Evolutionary conservation across 2,329 filamentous ascomycete species (phyloP), one percentile per base, ranked within the genome.

Genomic region (Chrysosporium keratinophilum): DNA sequence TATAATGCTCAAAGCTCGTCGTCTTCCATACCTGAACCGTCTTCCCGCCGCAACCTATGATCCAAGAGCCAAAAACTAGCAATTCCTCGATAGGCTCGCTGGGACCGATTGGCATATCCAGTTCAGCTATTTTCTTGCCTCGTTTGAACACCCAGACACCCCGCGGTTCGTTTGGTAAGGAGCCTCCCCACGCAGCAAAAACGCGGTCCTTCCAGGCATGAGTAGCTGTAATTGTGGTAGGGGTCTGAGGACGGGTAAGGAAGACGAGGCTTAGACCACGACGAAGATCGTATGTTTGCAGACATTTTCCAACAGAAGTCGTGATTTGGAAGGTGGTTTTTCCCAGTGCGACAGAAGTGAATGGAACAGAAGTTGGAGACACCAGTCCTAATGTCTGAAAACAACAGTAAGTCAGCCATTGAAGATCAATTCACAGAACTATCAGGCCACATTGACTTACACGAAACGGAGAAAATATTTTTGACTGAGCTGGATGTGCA

Each of bases 291-390:
- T 98, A 98, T 0, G 93, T 98, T 71, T 98, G 93, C 45, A 98
- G 78, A 56, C 85, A 88, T 63, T 84, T 81, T 58, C 91, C 93
- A 57, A 94, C 87, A 0, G 88, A 97, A 31, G 93, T 98, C 34
- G 93, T 97, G 69, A 98, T 88, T 69, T 98, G 93, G 67, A 95
- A 98, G 2, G 89, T 95, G 0, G 88, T 91, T 71, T 95, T 95
- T 55, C 93, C 93, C 14, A 95, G 77, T 0, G 91, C 87, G 33
- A 94, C 79, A 5, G 86, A 85, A 1, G 91, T 90, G 66, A 98
- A 97, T 0, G 93, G 91, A 0, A 96, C 88, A 47, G 77, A 73
- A 1, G 91, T 96, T 0, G 93, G 88, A 4, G 93, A 96, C 1
- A 98, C 88, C 33, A 98, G 78, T 14, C 93, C 93, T 60, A 98